phyloP scores from a whole-genome alignment of 1,284 basidiomycete species.

The Trichosporon sp. region DNA sequence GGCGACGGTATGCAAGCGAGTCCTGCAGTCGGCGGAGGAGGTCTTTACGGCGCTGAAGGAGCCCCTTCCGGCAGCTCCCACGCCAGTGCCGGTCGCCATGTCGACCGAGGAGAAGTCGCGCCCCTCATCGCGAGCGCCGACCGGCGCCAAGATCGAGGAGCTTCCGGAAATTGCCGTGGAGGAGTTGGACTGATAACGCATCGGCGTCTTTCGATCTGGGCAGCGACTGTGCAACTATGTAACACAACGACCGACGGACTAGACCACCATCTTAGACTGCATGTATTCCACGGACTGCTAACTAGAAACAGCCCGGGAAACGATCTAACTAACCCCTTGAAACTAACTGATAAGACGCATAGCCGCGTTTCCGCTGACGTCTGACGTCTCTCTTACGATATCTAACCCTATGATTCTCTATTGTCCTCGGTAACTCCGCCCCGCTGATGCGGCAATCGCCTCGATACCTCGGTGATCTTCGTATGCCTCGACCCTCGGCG shows the following conservation, averaged over 20 bases:
- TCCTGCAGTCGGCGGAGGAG: constrained; percentile 64
- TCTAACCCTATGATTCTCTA: background rate
- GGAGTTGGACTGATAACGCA: background rate
- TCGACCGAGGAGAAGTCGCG: constrained; percentile 6
- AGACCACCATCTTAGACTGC: background rate
- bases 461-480: background rate
- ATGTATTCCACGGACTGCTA: background rate
- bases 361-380: background rate
- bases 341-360: background rate
- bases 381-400: background rate
- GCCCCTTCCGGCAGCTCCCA: constrained; percentile 11
- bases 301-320: background rate
- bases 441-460: background rate
- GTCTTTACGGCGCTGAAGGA: constrained; percentile 56
- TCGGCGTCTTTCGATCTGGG: background rate
- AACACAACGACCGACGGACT: background rate
- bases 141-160: constrained; percentile 29
- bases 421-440: background rate
- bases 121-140: constrained; percentile 5
- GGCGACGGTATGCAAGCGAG: constrained; percentile 80
- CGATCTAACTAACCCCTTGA: background rate
- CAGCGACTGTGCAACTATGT: background rate
- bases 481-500: background rate
- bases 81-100: constrained; percentile 12
- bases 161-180: constrained; percentile 4